A percentile compares a stretch with the other conserved stretches of the same genome.
Conservation (phyloP, 768 basidiomycete species). For the Leccinum sublutescens region DNA sequence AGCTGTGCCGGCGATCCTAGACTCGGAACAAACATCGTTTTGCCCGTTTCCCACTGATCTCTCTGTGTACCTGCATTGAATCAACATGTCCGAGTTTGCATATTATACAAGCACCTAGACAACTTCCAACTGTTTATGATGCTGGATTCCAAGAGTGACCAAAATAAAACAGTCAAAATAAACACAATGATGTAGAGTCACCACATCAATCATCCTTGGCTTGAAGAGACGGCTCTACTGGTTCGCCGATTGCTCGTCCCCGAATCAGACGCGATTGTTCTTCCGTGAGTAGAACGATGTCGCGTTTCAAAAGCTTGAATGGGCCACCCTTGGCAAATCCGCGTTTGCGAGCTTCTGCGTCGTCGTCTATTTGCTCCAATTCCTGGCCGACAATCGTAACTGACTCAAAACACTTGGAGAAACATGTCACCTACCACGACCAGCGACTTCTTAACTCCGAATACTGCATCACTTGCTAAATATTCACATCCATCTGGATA, state of each 20-base stretch:
- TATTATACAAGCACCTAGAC: not conserved
- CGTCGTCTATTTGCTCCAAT: slow-evolving; percentile 52
- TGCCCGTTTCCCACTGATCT: not conserved
- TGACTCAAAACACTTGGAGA: not conserved
- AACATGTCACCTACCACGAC: slow-evolving; percentile 56
- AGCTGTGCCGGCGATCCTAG: slow-evolving; percentile 20
- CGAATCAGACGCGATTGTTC: slow-evolving; percentile 38
- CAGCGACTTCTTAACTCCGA: slow-evolving; percentile 78
- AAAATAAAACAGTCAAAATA: not conserved
- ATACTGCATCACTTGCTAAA: slow-evolving; percentile 70
- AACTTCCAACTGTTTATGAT: not conserved
- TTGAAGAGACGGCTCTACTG: not conserved
- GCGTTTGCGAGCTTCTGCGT: slow-evolving; percentile 51
- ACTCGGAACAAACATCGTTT: not conserved
- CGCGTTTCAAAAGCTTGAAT: slow-evolving; percentile 47
- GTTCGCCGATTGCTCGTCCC: slow-evolving; percentile 15
- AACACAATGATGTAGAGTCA: not conserved
- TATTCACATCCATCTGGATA: slow-evolving; percentile 72
- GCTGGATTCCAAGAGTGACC: not conserved
- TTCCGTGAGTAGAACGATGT: slow-evolving; percentile 45
- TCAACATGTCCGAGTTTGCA: not conserved
- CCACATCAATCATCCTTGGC: not conserved
- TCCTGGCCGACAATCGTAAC: slow-evolving; percentile 35
- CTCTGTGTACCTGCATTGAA: not conserved
- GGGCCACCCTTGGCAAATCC: slow-evolving; percentile 43